Conservation (phyloP, 768 basidiomycete species). For the Agrocybe pediades region DNA sequence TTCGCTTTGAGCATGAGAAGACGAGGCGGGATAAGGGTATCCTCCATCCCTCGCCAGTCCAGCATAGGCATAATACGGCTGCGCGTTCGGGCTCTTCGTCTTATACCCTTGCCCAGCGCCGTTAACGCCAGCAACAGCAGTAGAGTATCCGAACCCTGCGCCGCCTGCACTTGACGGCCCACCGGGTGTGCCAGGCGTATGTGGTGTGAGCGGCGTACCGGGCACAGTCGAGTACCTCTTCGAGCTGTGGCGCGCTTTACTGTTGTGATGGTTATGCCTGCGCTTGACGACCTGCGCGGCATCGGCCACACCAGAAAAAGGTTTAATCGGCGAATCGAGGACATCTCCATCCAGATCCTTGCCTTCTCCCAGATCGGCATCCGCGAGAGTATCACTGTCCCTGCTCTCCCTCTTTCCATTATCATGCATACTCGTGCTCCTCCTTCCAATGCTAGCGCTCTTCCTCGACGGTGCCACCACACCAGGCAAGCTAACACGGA, state of each 20-base stretch:
- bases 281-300: not conserved
- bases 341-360: not conserved
- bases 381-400: not conserved
- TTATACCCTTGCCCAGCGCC: constrained; percentile 5
- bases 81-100: constrained; percentile 20
- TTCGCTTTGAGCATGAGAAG: not conserved
- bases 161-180: not conserved
- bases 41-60: constrained; percentile 17
- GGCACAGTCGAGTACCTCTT: not conserved
- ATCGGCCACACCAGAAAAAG: not conserved
- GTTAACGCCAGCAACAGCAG: not conserved
- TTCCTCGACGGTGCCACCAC: not conserved
- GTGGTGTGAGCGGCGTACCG: not conserved
- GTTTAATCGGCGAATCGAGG: not conserved
- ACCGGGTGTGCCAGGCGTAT: not conserved
- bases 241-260: not conserved
- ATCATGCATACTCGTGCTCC: not conserved
- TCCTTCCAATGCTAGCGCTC: not conserved
- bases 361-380: not conserved
- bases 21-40: not conserved
- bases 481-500: constrained; percentile 10
- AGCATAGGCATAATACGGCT: constrained; percentile 23
- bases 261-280: too few species aligned
- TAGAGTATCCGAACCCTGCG: not conserved
- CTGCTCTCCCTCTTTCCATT: not conserved